These are phyloP conservation scores for Arachis monticola DNA, from an alignment of 331 rosid genomes.

Conservation along the genomic window DNA sequence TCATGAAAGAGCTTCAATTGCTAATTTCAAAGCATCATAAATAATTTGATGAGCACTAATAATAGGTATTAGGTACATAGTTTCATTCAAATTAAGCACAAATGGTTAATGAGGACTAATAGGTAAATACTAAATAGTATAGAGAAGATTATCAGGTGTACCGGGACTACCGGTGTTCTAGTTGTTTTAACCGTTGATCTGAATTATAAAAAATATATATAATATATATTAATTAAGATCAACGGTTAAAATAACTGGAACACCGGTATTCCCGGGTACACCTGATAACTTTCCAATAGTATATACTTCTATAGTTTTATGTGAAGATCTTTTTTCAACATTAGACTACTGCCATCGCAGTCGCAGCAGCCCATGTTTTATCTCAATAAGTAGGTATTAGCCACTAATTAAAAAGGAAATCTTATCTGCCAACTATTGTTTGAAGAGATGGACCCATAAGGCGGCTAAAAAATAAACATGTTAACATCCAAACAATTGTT, in stretches of 20 bases:
- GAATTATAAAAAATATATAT: no score
- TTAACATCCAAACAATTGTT: slow-evolving; percentile 11
- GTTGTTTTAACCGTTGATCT: no score
- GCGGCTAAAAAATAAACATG: slow-evolving; percentile 32
- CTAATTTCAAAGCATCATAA: slow-evolving; percentile 8
- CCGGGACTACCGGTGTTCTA: no score
- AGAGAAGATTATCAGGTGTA: no score
- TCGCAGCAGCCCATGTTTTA: slow-evolving; percentile 33
- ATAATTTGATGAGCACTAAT: not conserved
- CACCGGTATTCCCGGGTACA: no score
- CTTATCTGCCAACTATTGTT: slow-evolving; percentile 42
- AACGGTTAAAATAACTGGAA: no score
- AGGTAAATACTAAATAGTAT: not conserved
- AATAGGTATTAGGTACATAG: not conserved
- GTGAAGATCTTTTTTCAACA: slow-evolving; percentile 14
- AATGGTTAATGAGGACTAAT: no score
- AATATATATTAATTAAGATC: no score
- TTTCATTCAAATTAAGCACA: slow-evolving; percentile 17
- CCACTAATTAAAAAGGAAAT: slow-evolving; percentile 30
- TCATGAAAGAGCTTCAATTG: slow-evolving; percentile 10
- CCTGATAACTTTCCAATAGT: no score
- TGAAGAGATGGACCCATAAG: slow-evolving; percentile 23
- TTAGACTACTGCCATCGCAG: slow-evolving; percentile 12
- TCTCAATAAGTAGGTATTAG: slow-evolving; percentile 29
- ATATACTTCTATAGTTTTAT: not conserved